Percentiles rank a stretch among this genome's conserved stretches.
Evolutionary conservation across 768 basidiomycete species (phyloP).

Genomic region (Kondoa subrosea): DNA sequence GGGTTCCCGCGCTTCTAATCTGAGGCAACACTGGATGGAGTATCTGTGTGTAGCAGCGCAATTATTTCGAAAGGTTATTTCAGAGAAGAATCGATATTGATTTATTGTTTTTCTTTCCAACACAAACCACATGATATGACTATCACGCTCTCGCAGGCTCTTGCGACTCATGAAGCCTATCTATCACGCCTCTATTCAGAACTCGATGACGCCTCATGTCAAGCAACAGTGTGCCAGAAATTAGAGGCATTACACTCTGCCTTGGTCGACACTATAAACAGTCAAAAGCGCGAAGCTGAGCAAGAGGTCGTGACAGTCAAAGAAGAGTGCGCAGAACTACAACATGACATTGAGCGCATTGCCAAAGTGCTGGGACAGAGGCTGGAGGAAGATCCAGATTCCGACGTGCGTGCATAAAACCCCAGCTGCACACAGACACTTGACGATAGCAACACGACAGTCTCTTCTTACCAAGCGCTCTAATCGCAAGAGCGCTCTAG

Average conservation of each 20-base stretch:
- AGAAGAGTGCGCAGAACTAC: conserved; percentile 3
- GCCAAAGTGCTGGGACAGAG: conserved; percentile 6
- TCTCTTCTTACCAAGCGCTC: neutral
- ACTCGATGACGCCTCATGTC: conserved; percentile 6
- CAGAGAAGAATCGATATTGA: too few relatives aligned
- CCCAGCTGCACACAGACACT: neutral
- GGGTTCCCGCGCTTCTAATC: too few relatives aligned
- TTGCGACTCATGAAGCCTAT: conserved; percentile 4
- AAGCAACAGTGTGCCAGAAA: conserved; percentile 8
- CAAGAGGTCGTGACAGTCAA: conserved; percentile 10
- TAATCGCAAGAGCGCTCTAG: neutral
- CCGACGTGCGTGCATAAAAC: neutral
- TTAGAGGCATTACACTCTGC: conserved; percentile 16
- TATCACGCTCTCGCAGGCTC: neutral
- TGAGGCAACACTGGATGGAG: too few relatives aligned
- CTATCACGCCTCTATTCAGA: conserved; percentile 9
- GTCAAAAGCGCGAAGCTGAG: conserved; percentile 12
- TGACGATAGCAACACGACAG: neutral
- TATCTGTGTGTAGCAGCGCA: too few relatives aligned
- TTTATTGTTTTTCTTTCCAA: neutral
- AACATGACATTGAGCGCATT: neutral
- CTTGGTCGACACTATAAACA: conserved; percentile 14
- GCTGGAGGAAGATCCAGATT: neutral
- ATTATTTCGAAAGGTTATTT: too few relatives aligned
- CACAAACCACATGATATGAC: neutral